Evolutionary conservation across 2,329 filamentous ascomycete genomes (phyloP).

Genomic region (Colletotrichum echinochloae): DNA sequence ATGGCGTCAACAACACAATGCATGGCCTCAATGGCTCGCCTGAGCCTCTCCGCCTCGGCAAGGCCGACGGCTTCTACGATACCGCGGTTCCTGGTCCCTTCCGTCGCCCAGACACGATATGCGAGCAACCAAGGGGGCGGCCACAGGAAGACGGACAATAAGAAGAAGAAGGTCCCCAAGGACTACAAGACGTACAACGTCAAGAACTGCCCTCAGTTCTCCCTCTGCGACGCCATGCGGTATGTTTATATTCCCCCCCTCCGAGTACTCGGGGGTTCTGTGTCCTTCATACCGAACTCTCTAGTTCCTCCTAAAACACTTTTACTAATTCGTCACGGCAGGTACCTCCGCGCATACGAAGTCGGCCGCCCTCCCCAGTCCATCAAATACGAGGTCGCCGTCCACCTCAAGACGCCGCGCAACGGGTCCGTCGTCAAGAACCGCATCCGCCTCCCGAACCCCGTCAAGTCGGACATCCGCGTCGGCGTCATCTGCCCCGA

Average conservation of each 20-base stretch:
- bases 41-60: constrained; percentile 56
- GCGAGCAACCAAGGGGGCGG: constrained; percentile 57
- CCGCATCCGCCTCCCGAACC: constrained; percentile 87
- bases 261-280: neutral
- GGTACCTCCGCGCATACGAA: constrained; percentile 92
- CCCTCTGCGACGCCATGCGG: constrained; percentile 94
- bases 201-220: constrained; percentile 73
- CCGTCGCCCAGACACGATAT: constrained; percentile 58
- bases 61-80: constrained; percentile 59
- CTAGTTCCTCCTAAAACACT: neutral
- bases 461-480: constrained; percentile 87
- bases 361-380: constrained; percentile 80
- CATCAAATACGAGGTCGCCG: constrained; percentile 88
- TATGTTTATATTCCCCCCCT: constrained; percentile 52
- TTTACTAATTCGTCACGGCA: constrained; percentile 52
- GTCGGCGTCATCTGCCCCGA: constrained; percentile 95
- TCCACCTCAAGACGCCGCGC: constrained; percentile 85
- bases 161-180: constrained; percentile 73
- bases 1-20: constrained; percentile 67
- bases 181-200: constrained; percentile 75
- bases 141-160: constrained; percentile 63
- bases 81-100: constrained; percentile 63
- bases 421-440: constrained; percentile 90
- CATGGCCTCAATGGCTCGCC: constrained; percentile 65
- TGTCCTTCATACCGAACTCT: neutral